Conservation (phyloP, 176 grass and related monocot species). For the Bothriochloa decipiens region DNA sequence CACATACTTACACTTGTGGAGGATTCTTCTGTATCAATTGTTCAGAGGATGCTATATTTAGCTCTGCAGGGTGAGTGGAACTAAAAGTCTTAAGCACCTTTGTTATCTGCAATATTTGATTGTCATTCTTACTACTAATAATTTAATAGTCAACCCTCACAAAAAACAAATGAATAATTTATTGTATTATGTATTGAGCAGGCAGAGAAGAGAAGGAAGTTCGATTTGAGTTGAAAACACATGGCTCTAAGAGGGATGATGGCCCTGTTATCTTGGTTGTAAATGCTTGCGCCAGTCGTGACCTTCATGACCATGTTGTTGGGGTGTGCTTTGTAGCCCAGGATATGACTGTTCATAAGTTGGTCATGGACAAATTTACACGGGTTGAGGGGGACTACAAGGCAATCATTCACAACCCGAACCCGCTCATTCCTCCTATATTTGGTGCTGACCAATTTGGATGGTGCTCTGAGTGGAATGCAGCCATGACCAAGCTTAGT, state of each 20-base stretch:
- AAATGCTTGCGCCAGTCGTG: constrained; percentile 87
- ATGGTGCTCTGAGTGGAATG: constrained; percentile 97
- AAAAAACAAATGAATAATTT: neutral
- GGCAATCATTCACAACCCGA: constrained; percentile 88
- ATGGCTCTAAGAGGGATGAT: constrained; percentile 58
- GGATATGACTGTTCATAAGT: constrained; percentile 94
- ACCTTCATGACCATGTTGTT: constrained; percentile 75
- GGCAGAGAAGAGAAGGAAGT: constrained; percentile 89
- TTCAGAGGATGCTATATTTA: constrained; percentile 83
- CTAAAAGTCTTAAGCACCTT: neutral
- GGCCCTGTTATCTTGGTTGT: constrained; percentile 78
- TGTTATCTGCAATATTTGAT: constrained; percentile 2
- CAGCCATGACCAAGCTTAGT: constrained; percentile 81
- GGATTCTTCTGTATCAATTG: constrained; percentile 63
- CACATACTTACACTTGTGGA: constrained; percentile 86
- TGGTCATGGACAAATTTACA: constrained; percentile 86
- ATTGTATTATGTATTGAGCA: constrained; percentile 37
- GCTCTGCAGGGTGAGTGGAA: constrained; percentile 71
- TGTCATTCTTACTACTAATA: constrained; percentile 11
- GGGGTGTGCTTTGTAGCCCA: constrained; percentile 97
- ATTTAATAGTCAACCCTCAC: no score
- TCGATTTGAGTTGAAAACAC: constrained; percentile 88
- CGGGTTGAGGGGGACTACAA: constrained; percentile 92
- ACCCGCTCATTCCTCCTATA: constrained; percentile 87
- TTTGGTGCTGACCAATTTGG: constrained; percentile 91